Percentiles rank a stretch among this genome's conserved stretches.
These are phyloP conservation scores for Magnusiomyces starmeri DNA, from an alignment of 1,139 yeast genomes.

Conservation along the genomic window DNA sequence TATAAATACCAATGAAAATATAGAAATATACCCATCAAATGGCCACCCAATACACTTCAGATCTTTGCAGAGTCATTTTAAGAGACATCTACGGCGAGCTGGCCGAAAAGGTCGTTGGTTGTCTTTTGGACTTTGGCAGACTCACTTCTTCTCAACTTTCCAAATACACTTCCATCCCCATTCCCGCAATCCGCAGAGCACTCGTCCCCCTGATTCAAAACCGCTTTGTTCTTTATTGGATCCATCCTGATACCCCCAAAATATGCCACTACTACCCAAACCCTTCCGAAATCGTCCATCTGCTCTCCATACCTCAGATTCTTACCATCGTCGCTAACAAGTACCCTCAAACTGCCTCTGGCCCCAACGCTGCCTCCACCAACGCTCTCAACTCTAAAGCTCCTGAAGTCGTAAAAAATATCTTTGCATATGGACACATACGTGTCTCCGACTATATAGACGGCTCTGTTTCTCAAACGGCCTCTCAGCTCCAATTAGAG, in stretches of 20 bases:
- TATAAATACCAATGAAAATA: not conserved
- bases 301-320: conserved; percentile 74
- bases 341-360: conserved; percentile 27
- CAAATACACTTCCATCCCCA: conserved; percentile 27
- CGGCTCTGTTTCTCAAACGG: conserved; percentile 26
- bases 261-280: conserved; percentile 52
- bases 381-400: conserved; percentile 27
- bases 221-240: conserved; percentile 37
- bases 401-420: conserved; percentile 68
- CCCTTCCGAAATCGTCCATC: conserved; percentile 54
- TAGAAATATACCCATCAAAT: conserved; percentile 14
- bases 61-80: conserved; percentile 31
- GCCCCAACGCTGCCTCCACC: not conserved
- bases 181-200: conserved; percentile 32
- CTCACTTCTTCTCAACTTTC: conserved; percentile 30
- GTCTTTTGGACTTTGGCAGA: conserved; percentile 34
- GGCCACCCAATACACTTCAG: conserved; percentile 33
- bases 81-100: conserved; percentile 35
- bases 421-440: conserved; percentile 57
- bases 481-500: conserved; percentile 28
- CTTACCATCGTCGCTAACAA: conserved; percentile 47
- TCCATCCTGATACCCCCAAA: conserved; percentile 34
- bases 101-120: conserved; percentile 33
- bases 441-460: conserved; percentile 52
- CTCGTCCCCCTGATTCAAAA: conserved; percentile 37